Evolutionary conservation across 495 filamentous ascomycete genomes (phyloP).

Genomic region (Talaromyces thailandensis): DNA sequence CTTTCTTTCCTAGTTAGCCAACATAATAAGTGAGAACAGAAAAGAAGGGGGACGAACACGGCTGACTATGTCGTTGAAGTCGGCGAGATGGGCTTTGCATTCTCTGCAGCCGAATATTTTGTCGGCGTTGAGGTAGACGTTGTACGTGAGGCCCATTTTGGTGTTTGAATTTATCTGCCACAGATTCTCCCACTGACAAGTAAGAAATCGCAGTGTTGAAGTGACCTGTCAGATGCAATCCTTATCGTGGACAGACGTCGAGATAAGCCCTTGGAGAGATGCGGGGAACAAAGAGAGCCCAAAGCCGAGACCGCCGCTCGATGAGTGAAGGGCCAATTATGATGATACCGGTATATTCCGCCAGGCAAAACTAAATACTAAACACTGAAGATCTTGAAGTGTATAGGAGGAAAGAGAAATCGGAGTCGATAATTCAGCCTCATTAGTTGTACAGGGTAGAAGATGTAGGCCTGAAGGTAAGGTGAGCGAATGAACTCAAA

Average conservation of each 20-base stretch:
- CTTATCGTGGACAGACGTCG: background rate
- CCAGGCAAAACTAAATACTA: background rate
- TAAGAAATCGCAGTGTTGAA: background rate
- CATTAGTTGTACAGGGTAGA: background rate
- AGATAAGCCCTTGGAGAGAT: background rate
- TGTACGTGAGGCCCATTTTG: conserved; percentile 90
- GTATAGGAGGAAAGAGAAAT: background rate
- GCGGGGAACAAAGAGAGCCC: background rate
- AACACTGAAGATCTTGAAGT: background rate
- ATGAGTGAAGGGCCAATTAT: background rate
- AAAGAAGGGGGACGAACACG: conserved; percentile 48
- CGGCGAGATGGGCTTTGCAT: conserved; percentile 92
- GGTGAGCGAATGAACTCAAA: background rate
- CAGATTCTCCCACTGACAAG: background rate
- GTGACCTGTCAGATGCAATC: background rate
- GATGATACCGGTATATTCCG: background rate
- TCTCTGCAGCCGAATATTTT: conserved; percentile 93
- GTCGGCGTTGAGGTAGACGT: conserved; percentile 82
- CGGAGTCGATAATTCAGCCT: background rate
- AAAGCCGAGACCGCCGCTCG: background rate
- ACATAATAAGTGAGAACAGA: conserved; percentile 9
- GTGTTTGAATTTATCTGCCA: too few relatives aligned
- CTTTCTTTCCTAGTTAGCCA: conserved; percentile 34
- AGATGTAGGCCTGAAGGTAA: background rate
- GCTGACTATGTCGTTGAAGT: conserved; percentile 93